Evolutionary conservation across 305 asterid species (phyloP), one percentile per base, ranked within the genome.

Genomic region (Stenogyne calaminthoides): DNA sequence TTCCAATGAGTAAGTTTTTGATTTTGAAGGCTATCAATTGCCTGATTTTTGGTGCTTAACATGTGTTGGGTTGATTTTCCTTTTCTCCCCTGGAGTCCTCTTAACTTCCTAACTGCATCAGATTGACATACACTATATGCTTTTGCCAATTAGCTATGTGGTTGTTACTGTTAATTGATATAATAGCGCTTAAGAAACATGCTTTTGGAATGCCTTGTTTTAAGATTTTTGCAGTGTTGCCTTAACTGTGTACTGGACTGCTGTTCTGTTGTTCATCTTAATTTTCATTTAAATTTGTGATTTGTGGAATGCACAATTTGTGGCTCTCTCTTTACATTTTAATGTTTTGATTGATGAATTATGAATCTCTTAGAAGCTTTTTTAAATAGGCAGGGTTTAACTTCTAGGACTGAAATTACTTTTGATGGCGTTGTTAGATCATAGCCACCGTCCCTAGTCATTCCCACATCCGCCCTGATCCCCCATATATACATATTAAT

Each of bases 1-100:
- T 81, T 70, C 83, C 97, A 78, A 70, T 88, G 75, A 80, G 98
- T 94, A 82, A 81, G 94, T 72, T 62, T 18, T 63, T 73, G 51
- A 34, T 69, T 27, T 78, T 73, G 47, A 64, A 62, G 62, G 27
- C 60, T 70, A 12, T 70, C 42, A 20, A 22, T 39, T 64, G 46
- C 44, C n/a, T n/a, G 64, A 61, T 11, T 46, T 18, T 69, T 16
- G 40, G 57, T 66, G 29, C 70, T 47, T 61, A 59, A 49, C 32
- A 19, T 71, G 68, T 25, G 37, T 40, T 44, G 51, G 56, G 39
- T 51, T 73, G 22, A 14, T 59, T 70, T 20, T 56, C 69, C 47
- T 71, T 42, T 71, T 15, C 9, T 2, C 49, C 51, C 67, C 27
- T 29, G 9, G 36, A 2, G 27, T 64, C 49, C 52, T 72, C 19